Percentiles rank a stretch among this genome's conserved stretches.
phyloP scores from a whole-genome alignment of 2,329 filamentous ascomycete species.

The Diaporthe helianthi region DNA sequence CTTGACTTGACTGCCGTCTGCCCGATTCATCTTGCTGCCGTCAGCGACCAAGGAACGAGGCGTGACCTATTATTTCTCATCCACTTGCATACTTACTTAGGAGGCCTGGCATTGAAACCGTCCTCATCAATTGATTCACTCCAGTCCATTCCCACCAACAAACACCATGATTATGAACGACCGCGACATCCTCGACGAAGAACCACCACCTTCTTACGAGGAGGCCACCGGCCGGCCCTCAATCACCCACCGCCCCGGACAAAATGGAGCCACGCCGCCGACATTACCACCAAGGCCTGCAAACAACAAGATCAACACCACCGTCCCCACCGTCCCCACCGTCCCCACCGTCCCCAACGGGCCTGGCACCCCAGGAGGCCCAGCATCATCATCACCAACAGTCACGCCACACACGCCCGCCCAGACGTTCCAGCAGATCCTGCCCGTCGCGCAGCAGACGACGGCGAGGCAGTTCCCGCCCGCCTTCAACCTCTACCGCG shows the following conservation, averaged over 20 bases:
- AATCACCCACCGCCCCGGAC: not conserved
- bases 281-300: not conserved
- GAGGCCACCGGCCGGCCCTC: constrained; percentile 26
- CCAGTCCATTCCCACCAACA: not conserved
- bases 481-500: constrained; percentile 44
- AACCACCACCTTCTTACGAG: constrained; percentile 31
- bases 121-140: not conserved
- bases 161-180: constrained; percentile 23
- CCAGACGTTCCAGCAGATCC: constrained; percentile 30
- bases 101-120: too few species aligned
- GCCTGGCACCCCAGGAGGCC: not conserved
- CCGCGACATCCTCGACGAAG: constrained; percentile 7
- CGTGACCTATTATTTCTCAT: not conserved
- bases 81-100: not conserved
- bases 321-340: not conserved
- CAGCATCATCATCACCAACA: constrained; percentile 4
- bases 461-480: constrained; percentile 42
- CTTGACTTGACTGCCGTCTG: not conserved
- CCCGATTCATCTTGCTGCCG: not conserved
- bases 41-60: not conserved
- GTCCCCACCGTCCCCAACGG: not conserved
- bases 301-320: constrained; percentile 5
- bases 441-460: not conserved
- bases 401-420: constrained; percentile 13
- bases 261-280: constrained; percentile 9